Evolutionary conservation across 176 grass and related monocot species (phyloP), one percentile per base, ranked within the genome.

Genomic region (Ensete ventricosum): DNA sequence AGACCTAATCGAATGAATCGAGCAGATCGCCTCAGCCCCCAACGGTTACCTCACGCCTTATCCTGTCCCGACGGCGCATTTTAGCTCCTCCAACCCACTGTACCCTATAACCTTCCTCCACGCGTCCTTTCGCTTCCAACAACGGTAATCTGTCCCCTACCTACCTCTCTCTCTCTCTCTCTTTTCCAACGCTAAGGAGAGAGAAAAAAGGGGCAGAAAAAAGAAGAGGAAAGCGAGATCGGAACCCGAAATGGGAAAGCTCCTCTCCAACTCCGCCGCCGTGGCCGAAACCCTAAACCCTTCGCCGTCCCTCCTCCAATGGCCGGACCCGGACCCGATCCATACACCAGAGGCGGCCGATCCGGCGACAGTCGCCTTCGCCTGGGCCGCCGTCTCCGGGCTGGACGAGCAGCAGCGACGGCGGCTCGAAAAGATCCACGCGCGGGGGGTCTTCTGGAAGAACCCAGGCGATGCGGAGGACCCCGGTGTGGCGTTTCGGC

Each of bases 211-310:
- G 7, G 4, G 17, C 27, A 58, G 53, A 62, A 53, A 50, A 53
- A 73, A 50, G n/a, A 29, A 67, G 62, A 66, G 14, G 4, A 9
- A 43, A 23, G 54, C 25, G 19, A 22, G 21, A 73, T 63, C 23
- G 63, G 83, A 96, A 88, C 90, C 93, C 93, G 90, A 87, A 68
- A 98, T 98, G 95, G 95, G 95, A 77, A 98, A 98, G 90, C 84
- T 98, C 57, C 89, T 98, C 69, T 91, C 90, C 82, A 88, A 94
- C 78, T 81, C 90, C 80, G 84, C 87, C 79, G 84, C 89, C 85
- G 82, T 84, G 55, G 85, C 87, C 20, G 94, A 91, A 78, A 80
- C 90, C 17, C 76, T 96, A 23, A 76, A 87, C 13, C 78, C 86
- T 0, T 21, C 87, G 7, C 62, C 83, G 43, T 76, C 43, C 13